Evolutionary conservation across 169 alveolate genomes (phyloP).

Genomic region (Babesia sp.): DNA sequence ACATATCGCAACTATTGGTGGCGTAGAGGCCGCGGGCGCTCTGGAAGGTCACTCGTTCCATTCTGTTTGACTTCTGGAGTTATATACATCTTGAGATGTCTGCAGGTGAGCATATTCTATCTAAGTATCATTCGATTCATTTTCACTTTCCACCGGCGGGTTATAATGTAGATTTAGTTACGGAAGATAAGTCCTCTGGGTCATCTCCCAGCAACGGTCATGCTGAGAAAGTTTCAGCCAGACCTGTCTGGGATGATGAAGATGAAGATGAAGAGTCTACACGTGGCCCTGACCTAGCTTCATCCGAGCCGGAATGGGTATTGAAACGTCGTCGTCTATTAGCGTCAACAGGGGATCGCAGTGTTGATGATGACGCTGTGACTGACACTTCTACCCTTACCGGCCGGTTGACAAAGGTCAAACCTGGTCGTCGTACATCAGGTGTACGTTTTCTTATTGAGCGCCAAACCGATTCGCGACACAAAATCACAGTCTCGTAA

Average conservation of each 20-base stretch:
- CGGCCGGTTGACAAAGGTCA: conserved; percentile 49
- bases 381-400: conserved; percentile 10
- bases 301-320: conserved; percentile 63
- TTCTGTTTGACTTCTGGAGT: background rate
- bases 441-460: conserved; percentile 50
- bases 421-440: conserved; percentile 32
- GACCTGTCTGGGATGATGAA: conserved; percentile 51
- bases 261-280: conserved; percentile 29
- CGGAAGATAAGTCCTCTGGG: no score
- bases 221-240: no score
- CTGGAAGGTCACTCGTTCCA: background rate
- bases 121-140: no score
- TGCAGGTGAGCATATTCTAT: no score
- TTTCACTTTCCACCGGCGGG: no score
- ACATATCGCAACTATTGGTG: background rate
- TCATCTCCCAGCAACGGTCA: no score
- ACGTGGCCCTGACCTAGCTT: background rate
- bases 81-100: no score
- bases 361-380: background rate
- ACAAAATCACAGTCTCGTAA: conserved; percentile 23
- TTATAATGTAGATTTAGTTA: no score
- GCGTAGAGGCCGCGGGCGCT: background rate
- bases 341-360: background rate
- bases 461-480: conserved; percentile 18
- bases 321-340: conserved; percentile 36